These are phyloP conservation scores for Coemansia sp. DNA, from an alignment of 192 early-diverging fungal species.

Conservation along the genomic window DNA sequence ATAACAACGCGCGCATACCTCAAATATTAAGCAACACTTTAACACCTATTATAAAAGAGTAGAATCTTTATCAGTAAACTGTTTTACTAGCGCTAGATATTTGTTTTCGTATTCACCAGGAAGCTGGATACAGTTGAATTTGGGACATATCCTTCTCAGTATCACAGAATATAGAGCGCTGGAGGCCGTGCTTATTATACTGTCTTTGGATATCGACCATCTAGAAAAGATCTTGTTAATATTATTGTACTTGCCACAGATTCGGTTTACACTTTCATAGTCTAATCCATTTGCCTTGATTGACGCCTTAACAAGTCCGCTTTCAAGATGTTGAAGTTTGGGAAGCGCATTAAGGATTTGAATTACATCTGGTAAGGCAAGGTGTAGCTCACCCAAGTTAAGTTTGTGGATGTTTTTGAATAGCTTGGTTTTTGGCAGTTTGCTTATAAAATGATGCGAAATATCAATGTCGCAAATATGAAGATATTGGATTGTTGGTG, in stretches of 20 bases:
- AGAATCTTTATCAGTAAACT: neutral
- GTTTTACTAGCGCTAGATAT: neutral
- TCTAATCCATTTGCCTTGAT: neutral
- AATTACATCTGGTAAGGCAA: neutral
- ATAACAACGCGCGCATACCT: neutral
- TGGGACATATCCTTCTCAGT: neutral
- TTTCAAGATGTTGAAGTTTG: neutral
- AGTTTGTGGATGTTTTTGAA: neutral
- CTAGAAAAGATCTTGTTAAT: neutral
- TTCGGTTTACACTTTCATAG: neutral
- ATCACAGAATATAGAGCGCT: slow-evolving; percentile 2
- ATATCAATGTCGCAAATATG: slow-evolving; percentile 5
- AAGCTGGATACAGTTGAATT: neutral
- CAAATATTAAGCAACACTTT: no score
- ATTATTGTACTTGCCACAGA: neutral
- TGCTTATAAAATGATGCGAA: neutral
- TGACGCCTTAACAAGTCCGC: neutral
- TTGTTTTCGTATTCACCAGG: neutral
- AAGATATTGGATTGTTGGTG: neutral
- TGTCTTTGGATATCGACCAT: slow-evolving; percentile 1
- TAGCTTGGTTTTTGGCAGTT: neutral
- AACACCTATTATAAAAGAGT: no score
- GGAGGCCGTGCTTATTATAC: neutral
- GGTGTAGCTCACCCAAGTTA: neutral
- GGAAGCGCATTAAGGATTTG: neutral